These are phyloP conservation scores for Ochetophila trinervis DNA, from an alignment of 306 rosid genomes.

Conservation along the genomic window DNA sequence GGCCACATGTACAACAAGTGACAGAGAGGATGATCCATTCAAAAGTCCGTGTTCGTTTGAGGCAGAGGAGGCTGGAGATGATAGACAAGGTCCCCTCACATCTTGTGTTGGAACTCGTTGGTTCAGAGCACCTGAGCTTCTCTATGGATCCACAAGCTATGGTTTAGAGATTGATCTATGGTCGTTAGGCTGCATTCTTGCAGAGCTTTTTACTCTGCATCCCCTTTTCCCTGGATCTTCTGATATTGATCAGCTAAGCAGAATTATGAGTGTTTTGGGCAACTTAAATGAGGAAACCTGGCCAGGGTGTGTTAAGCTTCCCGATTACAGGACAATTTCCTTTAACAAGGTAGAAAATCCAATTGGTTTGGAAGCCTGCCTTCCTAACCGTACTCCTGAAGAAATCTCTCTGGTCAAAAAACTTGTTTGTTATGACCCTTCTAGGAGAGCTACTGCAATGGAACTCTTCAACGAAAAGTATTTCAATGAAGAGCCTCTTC, in stretches of 20 bases:
- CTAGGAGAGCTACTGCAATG: slow-evolving; percentile 62
- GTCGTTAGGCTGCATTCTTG: slow-evolving; percentile 87
- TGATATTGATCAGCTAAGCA: slow-evolving; percentile 83
- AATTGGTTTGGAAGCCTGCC: slow-evolving; percentile 51
- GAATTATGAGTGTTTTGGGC: slow-evolving; percentile 66
- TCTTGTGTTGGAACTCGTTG: slow-evolving; percentile 88
- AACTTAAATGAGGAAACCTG: slow-evolving; percentile 67
- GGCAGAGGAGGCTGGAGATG: slow-evolving; percentile 54
- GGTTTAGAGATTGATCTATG: slow-evolving; percentile 84
- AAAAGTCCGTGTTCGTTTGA: slow-evolving; percentile 53
- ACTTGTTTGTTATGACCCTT: slow-evolving; percentile 69
- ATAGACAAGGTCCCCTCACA: slow-evolving; percentile 55
- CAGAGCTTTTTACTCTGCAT: slow-evolving; percentile 56
- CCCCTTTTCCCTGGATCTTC: slow-evolving; percentile 81
- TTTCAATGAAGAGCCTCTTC: slow-evolving; percentile 68
- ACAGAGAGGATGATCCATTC: slow-evolving; percentile 63
- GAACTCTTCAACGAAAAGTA: slow-evolving; percentile 69
- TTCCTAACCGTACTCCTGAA: slow-evolving; percentile 38
- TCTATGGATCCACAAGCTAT: slow-evolving; percentile 67
- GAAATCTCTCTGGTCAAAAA: slow-evolving; percentile 52
- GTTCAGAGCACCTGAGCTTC: slow-evolving; percentile 85
- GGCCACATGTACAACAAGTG: slow-evolving; percentile 83
- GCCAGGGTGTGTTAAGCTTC: slow-evolving; percentile 66
- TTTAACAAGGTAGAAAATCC: slow-evolving; percentile 63
- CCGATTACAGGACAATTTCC: slow-evolving; percentile 60